Base-by-base conservation (phyloP, 768 basidiomycete genomes). In the Podaxis carcinomalis region DNA sequence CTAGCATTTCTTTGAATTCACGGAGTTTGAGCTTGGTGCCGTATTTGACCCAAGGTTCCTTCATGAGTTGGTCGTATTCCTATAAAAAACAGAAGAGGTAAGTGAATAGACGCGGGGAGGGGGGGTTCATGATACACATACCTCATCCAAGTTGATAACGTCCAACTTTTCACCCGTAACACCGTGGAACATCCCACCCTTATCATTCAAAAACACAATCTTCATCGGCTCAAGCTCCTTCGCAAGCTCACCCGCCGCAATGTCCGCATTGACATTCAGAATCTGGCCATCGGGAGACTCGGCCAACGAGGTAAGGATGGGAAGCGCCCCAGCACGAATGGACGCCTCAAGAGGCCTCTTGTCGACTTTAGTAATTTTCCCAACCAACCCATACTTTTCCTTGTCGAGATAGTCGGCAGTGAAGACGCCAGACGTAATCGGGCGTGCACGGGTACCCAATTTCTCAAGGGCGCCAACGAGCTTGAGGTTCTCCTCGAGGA, bases 1-100 rank as follows among this genome's bases (percentile, higher is more conserved):
- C 97, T 47, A 99, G 85, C 57, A 99, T 88, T 70, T 98, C 97
- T 77, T 99, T 99, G 83, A 99, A 98, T 74, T 98, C 96, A 65
- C 97, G 90, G 60, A 99, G 83, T 78, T 98, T 98, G 74, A 99
- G 91, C 75, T 99, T 99, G 65, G 96, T 98, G 63, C 96, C 97
- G 72, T 87, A 98, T 73, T 97, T 97, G 74, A 99, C 96, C 97
- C 97, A 99, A 5, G 95, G 84, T 75, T 98, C 91, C 70, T 95
- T 95, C 95, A 98, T 92, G 61, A 99, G 87, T 23, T 84, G 83
- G 66, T 96, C 92, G 75, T 96, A 98, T 78, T 99, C 97, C 90
- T 94, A 68, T 3, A 27, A 0, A 52, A 62, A 37, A 53, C 36
- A 62, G 14, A 50, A 63, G 14, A 35, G 39, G 35, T 40, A 51